A percentile compares a stretch with the other conserved stretches of the same genome.
phyloP scores from a whole-genome alignment of 2,329 filamentous ascomycete species.

The Aspergillus quadricinctus region DNA sequence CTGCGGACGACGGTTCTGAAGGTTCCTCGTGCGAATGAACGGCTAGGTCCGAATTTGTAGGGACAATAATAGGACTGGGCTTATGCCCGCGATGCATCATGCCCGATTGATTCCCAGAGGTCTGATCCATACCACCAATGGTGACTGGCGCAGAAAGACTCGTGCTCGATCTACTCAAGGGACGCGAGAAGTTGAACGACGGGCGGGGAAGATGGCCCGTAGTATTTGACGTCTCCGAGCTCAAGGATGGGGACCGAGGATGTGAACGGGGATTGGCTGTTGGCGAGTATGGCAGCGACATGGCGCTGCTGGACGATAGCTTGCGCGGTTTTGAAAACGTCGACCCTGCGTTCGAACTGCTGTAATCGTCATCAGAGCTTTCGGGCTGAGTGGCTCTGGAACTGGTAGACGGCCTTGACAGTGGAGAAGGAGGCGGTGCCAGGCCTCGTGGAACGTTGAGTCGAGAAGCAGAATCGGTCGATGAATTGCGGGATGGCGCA shows the following conservation, averaged over 20 bases:
- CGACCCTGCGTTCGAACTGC: conserved; percentile 54
- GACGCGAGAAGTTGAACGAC: conserved; percentile 90
- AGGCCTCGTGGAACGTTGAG: conserved; percentile 40
- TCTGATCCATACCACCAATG: conserved; percentile 26
- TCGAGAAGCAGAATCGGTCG: conserved; percentile 33
- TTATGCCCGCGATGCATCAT: conserved; percentile 25
- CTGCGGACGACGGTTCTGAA: conserved; percentile 40
- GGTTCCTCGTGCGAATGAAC: conserved; percentile 23
- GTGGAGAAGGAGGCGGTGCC: conserved; percentile 44
- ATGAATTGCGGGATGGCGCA: conserved; percentile 28
- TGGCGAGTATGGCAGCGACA: conserved; percentile 58
- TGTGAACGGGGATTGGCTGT: conserved; percentile 59
- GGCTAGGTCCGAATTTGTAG: conserved; percentile 19
- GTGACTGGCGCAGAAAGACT: conserved; percentile 33
- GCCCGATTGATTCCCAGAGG: conserved; percentile 25
- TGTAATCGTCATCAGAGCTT: conserved; percentile 64
- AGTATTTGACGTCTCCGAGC: conserved; percentile 70
- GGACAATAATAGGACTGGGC: conserved; percentile 32
- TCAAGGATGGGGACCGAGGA: conserved; percentile 75
- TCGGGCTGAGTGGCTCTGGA: conserved; percentile 60
- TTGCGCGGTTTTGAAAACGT: conserved; percentile 70
- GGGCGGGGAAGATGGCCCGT: conserved; percentile 61
- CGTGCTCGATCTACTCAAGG: conserved; percentile 60
- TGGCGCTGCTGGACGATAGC: conserved; percentile 66
- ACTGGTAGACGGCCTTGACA: conserved; percentile 42